Base-by-base conservation (phyloP, 805 yeast genomes). In the Nakazawaea peltata region DNA sequence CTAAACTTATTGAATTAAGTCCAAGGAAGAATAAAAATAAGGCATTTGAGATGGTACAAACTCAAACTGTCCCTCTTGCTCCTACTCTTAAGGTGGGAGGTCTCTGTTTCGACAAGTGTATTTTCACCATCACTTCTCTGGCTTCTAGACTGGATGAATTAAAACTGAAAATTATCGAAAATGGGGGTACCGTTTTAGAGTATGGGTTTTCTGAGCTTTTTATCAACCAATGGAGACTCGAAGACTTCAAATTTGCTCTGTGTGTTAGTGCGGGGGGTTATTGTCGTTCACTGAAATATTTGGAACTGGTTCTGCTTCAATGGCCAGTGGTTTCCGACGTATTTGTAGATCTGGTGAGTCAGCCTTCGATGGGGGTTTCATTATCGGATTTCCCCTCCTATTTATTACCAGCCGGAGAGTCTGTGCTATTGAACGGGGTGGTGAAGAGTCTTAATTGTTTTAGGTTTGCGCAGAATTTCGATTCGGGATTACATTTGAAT, bases 291-390 rank as follows among this genome's bases (percentile, higher is more conserved):
- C 66, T 77, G 7, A 87, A 86, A 48, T 87, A 81, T 50, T 51
- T 87, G 8, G 92, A 84, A 48, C 75, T 81, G 2, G 53, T 86
- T 13, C 83, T 90, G 0, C 50, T 86, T 29, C 88, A 90, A 2
- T 86, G 95, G 95, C 97, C 97, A 2, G 69, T 82, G 14, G 48
- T 87, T 21, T 76, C 84, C 3, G 68, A 70, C 37, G 49, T 56
- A 7, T 86, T 70, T 44, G 59, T 85, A 3, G 50, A 53, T 5
- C 80, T 77, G 39, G 11, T 10, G 18, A 9, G 14, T 14, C 23
- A 13, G 9, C 15, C 7, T 6, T 8, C 27, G 8, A 8, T 25
- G 13, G 8, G 15, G 15, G 13, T 8, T 8, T 11, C 11, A 11
- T 7, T 13, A n/a, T 21, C 23, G 10, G 18, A 27, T 7, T 27